Evolutionary conservation across 2,329 filamentous ascomycete species (phyloP).

Genomic region (Teratosphaeria zuluensis): DNA sequence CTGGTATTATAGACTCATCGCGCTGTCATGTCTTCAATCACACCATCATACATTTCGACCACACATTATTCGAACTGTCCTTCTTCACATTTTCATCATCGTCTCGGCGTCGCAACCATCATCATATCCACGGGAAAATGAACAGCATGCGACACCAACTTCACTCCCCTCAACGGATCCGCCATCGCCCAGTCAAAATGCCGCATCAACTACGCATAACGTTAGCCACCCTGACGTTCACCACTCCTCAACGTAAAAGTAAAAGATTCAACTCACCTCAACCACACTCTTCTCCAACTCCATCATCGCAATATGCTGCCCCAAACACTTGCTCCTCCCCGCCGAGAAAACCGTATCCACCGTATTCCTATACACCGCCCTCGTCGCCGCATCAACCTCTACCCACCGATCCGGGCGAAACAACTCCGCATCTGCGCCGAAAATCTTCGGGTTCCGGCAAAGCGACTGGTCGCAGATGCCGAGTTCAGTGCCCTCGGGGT

Average conservation of each 20-base stretch:
- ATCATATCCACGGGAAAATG: constrained; percentile 10
- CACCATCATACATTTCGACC: background rate
- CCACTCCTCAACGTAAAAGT: background rate
- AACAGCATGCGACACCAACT: constrained; percentile 3
- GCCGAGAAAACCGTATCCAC: constrained; percentile 38
- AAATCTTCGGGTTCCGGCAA: constrained; percentile 29
- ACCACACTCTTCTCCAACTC: constrained; percentile 41
- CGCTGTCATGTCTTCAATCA: too few species aligned
- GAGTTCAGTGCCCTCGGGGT: constrained; percentile 40
- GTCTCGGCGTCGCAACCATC: constrained; percentile 5
- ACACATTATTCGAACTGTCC: background rate
- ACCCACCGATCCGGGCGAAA: constrained; percentile 45
- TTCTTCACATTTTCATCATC: background rate
- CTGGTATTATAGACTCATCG: too few species aligned
- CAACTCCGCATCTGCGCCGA: constrained; percentile 32
- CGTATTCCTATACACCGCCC: constrained; percentile 30
- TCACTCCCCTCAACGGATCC: constrained; percentile 7
- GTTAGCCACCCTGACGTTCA: background rate
- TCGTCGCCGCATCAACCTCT: constrained; percentile 25
- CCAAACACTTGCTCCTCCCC: constrained; percentile 40
- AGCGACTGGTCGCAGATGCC: constrained; percentile 35
- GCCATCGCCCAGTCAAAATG: constrained; percentile 10
- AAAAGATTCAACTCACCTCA: constrained; percentile 29
- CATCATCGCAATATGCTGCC: constrained; percentile 39
- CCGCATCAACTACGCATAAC: constrained; percentile 17